These are phyloP conservation scores for Setomelanomma holmii DNA, from an alignment of 2,329 filamentous ascomycete species.

Conservation along the genomic window DNA sequence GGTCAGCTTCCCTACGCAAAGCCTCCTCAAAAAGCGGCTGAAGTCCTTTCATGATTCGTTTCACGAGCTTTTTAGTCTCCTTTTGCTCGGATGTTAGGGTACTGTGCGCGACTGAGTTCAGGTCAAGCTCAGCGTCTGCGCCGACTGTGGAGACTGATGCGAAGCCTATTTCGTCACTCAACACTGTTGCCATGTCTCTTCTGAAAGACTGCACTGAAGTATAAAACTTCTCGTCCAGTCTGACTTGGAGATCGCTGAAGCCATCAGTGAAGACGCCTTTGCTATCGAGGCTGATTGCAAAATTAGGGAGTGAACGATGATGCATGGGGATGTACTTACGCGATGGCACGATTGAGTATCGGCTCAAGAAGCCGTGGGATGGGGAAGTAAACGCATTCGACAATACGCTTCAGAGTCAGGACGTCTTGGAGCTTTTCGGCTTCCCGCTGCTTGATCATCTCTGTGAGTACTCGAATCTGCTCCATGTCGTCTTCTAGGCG, in stretches of 20 bases:
- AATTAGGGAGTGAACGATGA: neutral
- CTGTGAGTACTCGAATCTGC: constrained; percentile 73
- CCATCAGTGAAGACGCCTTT: constrained; percentile 63
- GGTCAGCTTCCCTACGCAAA: constrained; percentile 79
- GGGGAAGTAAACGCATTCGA: constrained; percentile 92
- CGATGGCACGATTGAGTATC: constrained; percentile 79
- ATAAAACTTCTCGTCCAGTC: constrained; percentile 64
- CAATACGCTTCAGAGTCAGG: constrained; percentile 76
- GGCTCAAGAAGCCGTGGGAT: constrained; percentile 77
- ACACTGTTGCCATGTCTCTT: constrained; percentile 62
- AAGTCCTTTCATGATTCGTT: constrained; percentile 84
- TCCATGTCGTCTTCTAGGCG: constrained; percentile 78
- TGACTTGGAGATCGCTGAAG: constrained; percentile 60
- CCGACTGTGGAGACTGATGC: constrained; percentile 51
- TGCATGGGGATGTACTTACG: constrained; percentile 67
- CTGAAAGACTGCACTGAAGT: constrained; percentile 68
- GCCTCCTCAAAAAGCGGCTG: constrained; percentile 80
- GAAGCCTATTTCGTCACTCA: constrained; percentile 62
- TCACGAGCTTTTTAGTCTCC: constrained; percentile 83
- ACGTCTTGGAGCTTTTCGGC: constrained; percentile 77
- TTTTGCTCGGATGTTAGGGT: constrained; percentile 69
- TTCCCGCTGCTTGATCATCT: constrained; percentile 77
- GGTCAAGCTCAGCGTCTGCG: constrained; percentile 50
- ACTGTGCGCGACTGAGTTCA: constrained; percentile 51
- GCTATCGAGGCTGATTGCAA: constrained; percentile 48